Evolutionary conservation across 176 grass and related monocot genomes (phyloP).

Genomic region (Phoenix roebelenii): DNA sequence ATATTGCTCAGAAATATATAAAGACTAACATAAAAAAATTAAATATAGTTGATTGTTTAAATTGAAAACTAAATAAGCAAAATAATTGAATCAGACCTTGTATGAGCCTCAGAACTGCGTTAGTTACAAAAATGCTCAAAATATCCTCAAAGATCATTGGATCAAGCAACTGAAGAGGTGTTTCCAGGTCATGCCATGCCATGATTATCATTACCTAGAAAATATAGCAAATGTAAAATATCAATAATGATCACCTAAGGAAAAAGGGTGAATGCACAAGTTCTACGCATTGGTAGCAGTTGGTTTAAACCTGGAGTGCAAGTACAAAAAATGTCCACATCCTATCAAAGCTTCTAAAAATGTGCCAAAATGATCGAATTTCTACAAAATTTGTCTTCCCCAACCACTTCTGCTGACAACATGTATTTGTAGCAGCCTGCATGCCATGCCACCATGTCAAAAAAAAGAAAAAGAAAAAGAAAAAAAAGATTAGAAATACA

Average conservation of each 20-base stretch:
- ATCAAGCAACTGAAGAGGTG: constrained; percentile 80
- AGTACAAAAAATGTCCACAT: constrained; percentile 90
- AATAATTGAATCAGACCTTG: constrained; percentile 40
- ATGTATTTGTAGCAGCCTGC: constrained; percentile 26
- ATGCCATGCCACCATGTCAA: constrained; percentile 7
- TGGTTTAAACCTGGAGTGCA: constrained; percentile 66
- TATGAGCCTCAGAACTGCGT: constrained; percentile 73
- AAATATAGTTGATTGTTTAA: too few species aligned
- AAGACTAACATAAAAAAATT: too few species aligned
- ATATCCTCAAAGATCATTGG: constrained; percentile 68
- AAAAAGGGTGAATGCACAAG: constrained; percentile 14
- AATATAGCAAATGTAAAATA: constrained; percentile 14
- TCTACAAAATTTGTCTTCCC: constrained; percentile 97
- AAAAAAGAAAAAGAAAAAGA: constrained; percentile 19
- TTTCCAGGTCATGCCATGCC: constrained; percentile 81
- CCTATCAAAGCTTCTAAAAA: constrained; percentile 95
- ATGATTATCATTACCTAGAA: constrained; percentile 89
- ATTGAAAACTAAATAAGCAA: constrained; percentile 1
- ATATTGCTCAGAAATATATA: too few species aligned
- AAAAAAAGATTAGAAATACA: constrained; percentile 19
- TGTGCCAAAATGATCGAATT: constrained; percentile 83
- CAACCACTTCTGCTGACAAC: constrained; percentile 47
- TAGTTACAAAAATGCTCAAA: constrained; percentile 93
- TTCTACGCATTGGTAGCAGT: background rate
- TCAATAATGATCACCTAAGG: background rate